Conservation (phyloP, 177 flowering plant species). For the Vitis hybrid region DNA sequence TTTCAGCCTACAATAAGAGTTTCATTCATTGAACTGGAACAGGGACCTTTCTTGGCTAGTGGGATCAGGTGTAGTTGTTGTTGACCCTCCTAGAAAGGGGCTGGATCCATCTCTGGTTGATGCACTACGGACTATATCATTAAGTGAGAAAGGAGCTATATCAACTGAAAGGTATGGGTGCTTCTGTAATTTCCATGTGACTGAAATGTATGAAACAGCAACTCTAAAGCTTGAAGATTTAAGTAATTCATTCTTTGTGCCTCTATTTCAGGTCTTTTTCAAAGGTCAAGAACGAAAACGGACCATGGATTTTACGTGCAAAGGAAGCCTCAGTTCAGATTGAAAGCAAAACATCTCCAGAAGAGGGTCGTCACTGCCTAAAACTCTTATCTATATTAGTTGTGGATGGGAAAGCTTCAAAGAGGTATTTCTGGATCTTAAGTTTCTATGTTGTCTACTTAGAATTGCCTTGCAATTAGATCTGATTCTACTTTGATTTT, state of each 20-base stretch:
- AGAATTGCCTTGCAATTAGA: background rate
- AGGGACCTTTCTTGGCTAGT: slow-evolving; percentile 89
- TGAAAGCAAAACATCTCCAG: slow-evolving; percentile 42
- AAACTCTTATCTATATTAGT: slow-evolving; percentile 87
- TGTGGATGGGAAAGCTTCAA: slow-evolving; percentile 99
- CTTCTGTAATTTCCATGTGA: background rate
- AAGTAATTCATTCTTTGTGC: background rate
- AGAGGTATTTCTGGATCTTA: slow-evolving; percentile 50
- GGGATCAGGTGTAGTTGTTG: slow-evolving; percentile 86
- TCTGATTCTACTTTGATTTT: slow-evolving; percentile 5
- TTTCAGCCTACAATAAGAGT: background rate
- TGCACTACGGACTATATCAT: slow-evolving; percentile 49
- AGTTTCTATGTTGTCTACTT: background rate
- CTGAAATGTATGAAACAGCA: background rate
- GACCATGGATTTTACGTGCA: slow-evolving; percentile 92
- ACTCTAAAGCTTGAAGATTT: background rate
- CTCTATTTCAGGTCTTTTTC: slow-evolving; percentile 29
- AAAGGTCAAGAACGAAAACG: slow-evolving; percentile 68
- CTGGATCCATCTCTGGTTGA: slow-evolving; percentile 64
- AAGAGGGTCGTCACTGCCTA: slow-evolving; percentile 53
- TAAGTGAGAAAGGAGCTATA: slow-evolving; percentile 38
- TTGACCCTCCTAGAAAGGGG: too few species aligned
- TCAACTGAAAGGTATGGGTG: slow-evolving; percentile 47
- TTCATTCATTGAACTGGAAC: slow-evolving; percentile 6
- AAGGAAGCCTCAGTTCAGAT: slow-evolving; percentile 64